Evolutionary conservation across 179 eudicot species (phyloP), one percentile per base, ranked within the genome.

Genomic region (Heliamphora pulchella): DNA sequence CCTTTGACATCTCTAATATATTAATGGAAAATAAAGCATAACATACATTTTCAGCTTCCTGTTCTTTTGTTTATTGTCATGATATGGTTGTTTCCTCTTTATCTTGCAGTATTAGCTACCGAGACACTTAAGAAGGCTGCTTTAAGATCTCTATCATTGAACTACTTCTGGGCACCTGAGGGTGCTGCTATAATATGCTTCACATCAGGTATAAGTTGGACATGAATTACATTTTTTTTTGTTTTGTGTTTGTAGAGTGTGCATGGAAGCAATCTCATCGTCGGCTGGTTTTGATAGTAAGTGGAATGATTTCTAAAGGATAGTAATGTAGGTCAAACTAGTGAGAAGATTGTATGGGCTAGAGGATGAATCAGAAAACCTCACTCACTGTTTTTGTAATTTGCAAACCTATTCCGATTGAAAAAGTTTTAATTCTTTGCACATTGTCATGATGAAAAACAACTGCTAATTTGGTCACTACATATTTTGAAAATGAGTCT

Each of bases 151-250:
- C 50, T 50, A 0, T 74, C 87, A 31, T 78, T 89, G 74, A 87
- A 81, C 73, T 93, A 92, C 87, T 58, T 75, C 54, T 86, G 86
- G 87, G 88, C 95, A 48, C 91, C 97, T 61, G 85, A 87, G 51
- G 87, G 87, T 77, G 91, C 85, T 4, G 97, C 93, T 64, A 76
- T 96, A 8, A 84, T 94, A 82, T 93, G 98, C 90, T 96, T 96
- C 88, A 96, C 99, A 58, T 96, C 98, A 85, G 98, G 98, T 92
- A 87, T 58, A 8, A 8, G 15, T 44, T 53, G 2, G 22, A 9
- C 17, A 22, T 3, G 53, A 11, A 18, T 66, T 41, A 14, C 7
- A 67, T 31, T 58, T 55, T 59, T 1, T 59, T 43, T 17, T 58
- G 11, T 43, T 47, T 47, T 62, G 14, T 59, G 41, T 78, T 8